A percentile compares a stretch with the other conserved stretches of the same genome.
Conservation (phyloP, 2,329 filamentous ascomycete genomes). For the Diaporthe citri region DNA sequence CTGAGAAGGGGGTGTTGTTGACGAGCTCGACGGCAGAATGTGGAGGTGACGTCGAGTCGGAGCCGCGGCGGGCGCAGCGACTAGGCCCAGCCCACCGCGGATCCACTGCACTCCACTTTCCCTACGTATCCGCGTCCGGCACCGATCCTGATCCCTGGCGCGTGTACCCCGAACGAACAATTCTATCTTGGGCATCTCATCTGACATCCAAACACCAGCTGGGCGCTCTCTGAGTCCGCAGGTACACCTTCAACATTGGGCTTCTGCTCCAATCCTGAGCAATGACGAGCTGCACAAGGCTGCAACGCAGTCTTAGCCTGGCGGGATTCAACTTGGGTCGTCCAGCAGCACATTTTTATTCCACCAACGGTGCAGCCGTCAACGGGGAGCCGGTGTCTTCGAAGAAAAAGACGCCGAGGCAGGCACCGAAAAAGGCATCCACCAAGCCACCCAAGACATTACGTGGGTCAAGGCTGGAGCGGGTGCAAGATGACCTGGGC, state of each 20-base stretch:
- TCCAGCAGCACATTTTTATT: constrained; percentile 19
- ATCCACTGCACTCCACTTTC: constrained; percentile 13
- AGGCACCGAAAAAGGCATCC: neutral
- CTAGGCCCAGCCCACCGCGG: neutral
- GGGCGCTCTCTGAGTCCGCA: neutral
- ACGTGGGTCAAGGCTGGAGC: constrained; percentile 1
- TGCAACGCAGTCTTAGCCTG: constrained; percentile 11
- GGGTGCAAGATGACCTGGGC: neutral
- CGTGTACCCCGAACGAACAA: neutral
- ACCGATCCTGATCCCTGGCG: neutral
- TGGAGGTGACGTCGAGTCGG: constrained; percentile 38
- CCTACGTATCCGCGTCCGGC: neutral
- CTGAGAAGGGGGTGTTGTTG: neutral
- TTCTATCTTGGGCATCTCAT: neutral
- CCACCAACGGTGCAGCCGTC: constrained; percentile 15
- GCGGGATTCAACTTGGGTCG: neutral
- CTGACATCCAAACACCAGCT: neutral
- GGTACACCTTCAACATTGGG: too few relatives aligned
- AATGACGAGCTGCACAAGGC: constrained; percentile 22
- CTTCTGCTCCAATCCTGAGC: neutral
- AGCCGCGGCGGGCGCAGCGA: constrained; percentile 15
- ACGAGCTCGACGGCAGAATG: constrained; percentile 6
- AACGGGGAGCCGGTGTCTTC: neutral
- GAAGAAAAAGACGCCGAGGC: neutral
- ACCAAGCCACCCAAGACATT: neutral